phyloP scores from a whole-genome alignment of 2,329 filamentous ascomycete species.

The Lachnellula arida region DNA sequence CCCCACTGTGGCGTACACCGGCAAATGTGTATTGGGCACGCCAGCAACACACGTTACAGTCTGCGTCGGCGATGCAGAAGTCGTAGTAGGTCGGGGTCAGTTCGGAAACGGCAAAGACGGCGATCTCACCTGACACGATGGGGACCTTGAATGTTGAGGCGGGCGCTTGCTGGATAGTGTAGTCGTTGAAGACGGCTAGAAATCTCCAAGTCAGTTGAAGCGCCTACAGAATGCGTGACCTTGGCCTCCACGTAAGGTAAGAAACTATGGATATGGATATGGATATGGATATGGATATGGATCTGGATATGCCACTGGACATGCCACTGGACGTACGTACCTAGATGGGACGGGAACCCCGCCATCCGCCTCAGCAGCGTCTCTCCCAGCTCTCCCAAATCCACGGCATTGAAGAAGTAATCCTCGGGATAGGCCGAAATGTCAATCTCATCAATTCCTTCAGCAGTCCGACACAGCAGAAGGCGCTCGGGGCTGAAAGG shows the following conservation, averaged over 20 bases:
- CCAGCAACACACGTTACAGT: conserved; percentile 19
- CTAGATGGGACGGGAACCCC: conserved; percentile 13
- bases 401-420: conserved; percentile 27
- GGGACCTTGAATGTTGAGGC: conserved; percentile 19
- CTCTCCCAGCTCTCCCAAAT: conserved; percentile 25
- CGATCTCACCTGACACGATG: conserved; percentile 13
- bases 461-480: conserved; percentile 16
- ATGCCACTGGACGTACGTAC: conserved; percentile 2
- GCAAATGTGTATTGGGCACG: conserved; percentile 15
- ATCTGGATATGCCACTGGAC: too few species aligned
- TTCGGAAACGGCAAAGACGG: conserved; percentile 24
- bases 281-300: too few species aligned
- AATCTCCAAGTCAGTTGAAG: not conserved
- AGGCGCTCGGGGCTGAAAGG: conserved; percentile 21
- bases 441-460: conserved; percentile 21
- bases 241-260: not conserved
- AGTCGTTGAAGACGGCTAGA: conserved; percentile 18
- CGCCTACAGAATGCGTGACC: not conserved
- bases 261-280: too few species aligned
- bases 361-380: conserved; percentile 22
- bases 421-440: conserved; percentile 25
- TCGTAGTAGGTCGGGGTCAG: conserved; percentile 26
- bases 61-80: conserved; percentile 24
- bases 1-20: conserved; percentile 24
- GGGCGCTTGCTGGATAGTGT: conserved; percentile 21